phyloP scores from a whole-genome alignment of 2,329 filamentous ascomycete genomes.

The Ceratocystis destructans region DNA sequence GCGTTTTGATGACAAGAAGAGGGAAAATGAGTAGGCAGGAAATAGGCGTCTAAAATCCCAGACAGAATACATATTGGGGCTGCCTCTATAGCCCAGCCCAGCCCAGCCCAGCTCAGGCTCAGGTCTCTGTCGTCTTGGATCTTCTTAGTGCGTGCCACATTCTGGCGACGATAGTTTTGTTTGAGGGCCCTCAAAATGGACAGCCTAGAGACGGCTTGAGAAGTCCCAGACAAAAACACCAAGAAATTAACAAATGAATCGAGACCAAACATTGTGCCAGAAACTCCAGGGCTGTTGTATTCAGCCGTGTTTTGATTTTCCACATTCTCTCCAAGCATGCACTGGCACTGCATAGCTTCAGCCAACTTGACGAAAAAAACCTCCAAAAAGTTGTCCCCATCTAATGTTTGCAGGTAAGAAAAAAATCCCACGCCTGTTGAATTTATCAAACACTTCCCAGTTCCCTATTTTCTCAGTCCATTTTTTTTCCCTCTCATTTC shows the following conservation, averaged over 20 bases:
- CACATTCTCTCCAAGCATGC: neutral
- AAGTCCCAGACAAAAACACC: neutral
- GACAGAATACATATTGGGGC: neutral
- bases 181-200: neutral
- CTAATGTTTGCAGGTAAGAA: conserved; percentile 1
- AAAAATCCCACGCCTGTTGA: conserved; percentile 5
- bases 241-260: neutral
- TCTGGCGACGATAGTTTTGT: conserved; percentile 4
- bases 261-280: neutral
- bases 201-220: neutral
- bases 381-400: neutral
- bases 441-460: conserved; percentile 10
- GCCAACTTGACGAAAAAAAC: neutral
- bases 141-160: neutral
- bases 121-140: neutral
- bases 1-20: neutral
- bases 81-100: neutral
- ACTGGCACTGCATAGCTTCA: neutral
- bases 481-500: conserved; percentile 9
- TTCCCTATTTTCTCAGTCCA: conserved; percentile 10
- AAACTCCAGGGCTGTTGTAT: too few relatives aligned
- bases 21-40: neutral
- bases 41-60: neutral
- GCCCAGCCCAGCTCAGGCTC: neutral
- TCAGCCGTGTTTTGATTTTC: too few relatives aligned